Evolutionary conservation across 169 alveolate genomes (phyloP), one percentile per base, ranked within the genome.

Genomic region (Eimeria acervulina): DNA sequence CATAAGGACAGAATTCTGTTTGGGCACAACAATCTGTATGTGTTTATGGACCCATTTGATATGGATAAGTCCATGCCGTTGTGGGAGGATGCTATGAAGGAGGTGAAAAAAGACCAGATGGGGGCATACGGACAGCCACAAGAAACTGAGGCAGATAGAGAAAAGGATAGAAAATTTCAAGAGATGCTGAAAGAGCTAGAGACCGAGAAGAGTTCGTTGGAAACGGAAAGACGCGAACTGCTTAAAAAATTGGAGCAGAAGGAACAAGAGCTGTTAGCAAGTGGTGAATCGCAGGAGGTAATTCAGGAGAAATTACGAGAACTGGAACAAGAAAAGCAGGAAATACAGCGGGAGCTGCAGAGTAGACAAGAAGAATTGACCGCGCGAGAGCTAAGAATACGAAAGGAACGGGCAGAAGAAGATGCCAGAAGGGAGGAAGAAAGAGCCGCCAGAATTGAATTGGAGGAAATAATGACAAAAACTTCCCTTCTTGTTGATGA

Each of bases 31-130:
- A 95, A 95, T 31, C 90, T 95, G 61, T 95, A 78, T 38, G 94
- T 95, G 59, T 95, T 70, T 88, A 19, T 92, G 76, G 97, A 95
- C 59, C 95, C 97, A 4, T 28, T 55, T 17, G 96, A 90, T 38
- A 72, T 55, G 88, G 95, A 92, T 59, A 95, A 90, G 91, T 2
- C 91, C 42, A 52, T 90, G 90, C 97, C 97, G 13, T 87, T 81
- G 28, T 95, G 97, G 97, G 95, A 95, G 76, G 96, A 89, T 19
- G 95, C 97, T 63, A 95, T 95, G 97, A 91, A 90, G 92, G 97
- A 95, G 78, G 95, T 76, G 33, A 95, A 90, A 92, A 91, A 95
- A 51, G 94, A 87, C 52, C 94, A 87, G 83, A 63, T 87, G 94
- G 88, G 66, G 52, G 95, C 84, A 8, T 85, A 80, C 63, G 95